Evolutionary conservation across 1,284 basidiomycete species (phyloP), one percentile per base, ranked within the genome.

Genomic region (Austroboletus olivaceoglutinosus): DNA sequence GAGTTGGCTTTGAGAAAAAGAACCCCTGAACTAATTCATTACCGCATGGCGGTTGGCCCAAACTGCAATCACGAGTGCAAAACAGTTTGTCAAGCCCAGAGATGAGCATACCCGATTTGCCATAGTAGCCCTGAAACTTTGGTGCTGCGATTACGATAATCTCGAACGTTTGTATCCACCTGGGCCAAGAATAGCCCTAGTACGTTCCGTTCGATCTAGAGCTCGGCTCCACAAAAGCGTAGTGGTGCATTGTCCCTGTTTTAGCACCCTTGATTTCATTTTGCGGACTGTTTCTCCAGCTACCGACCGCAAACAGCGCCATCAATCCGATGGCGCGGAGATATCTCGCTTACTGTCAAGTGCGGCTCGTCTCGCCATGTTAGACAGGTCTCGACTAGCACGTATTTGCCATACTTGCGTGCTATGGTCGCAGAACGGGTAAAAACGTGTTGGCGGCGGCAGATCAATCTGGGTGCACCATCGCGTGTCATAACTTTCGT

Each of bases 141-240:
- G 23, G 34, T 15, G 53, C 41, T 43, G 33, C 41, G 19, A 41
- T 58, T 60, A 56, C 57, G 45, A 50, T 45, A 33, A 41, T 50
- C 29, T 19, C 36, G 27, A 23, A 22, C 43, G 44, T 22, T 52
- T 2, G 38, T 41, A 48, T 49, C 47, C 30, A 37, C 23, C 29
- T 3, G 15, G 33, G 30, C 45, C 18, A 16, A 44, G 34, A 15
- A 31, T 11, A 19, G 37, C 38, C 22, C 13, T 8, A 10, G 31
- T 16, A 8, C 25, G 25, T 16, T 13, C 31, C 31, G 5, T 33
- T 33, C 12, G 16, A 33, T 33, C 31, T 33, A 15, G 31, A 33
- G 12, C 31, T 33, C 2, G 31, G 31, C 12, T 12, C 31, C 16
- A 13, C 30, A n/a, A 16, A 16, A 16, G 15, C 4, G 33, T 9